These are phyloP conservation scores for Backusella australiensis DNA, from an alignment of 192 early-diverging fungal genomes.

Conservation along the genomic window DNA sequence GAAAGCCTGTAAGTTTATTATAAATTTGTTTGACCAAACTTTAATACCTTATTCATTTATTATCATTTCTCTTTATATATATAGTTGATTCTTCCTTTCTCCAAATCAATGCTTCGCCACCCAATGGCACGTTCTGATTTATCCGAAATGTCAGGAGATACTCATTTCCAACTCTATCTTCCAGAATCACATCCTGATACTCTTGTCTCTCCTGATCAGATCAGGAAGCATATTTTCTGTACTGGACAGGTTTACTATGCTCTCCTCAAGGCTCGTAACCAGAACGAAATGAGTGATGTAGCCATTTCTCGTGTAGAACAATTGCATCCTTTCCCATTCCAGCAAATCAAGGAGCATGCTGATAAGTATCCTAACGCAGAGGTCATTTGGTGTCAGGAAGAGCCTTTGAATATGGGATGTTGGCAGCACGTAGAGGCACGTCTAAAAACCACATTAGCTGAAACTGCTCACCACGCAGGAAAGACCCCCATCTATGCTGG, in stretches of 20 bases:
- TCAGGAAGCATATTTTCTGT: constrained; percentile 93
- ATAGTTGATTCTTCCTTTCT: constrained; percentile 54
- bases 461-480: constrained; percentile 68
- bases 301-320: constrained; percentile 95
- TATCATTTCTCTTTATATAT: constrained; percentile 16
- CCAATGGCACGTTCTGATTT: constrained; percentile 85
- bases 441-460: constrained; percentile 72
- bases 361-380: constrained; percentile 92
- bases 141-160: constrained; percentile 74
- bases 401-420: constrained; percentile 89
- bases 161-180: constrained; percentile 86
- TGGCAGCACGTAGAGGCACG: constrained; percentile 88
- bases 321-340: constrained; percentile 95
- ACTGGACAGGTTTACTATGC: constrained; percentile 97
- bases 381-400: constrained; percentile 93
- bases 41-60: background rate
- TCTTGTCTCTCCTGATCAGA: constrained; percentile 76
- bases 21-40: background rate
- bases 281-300: constrained; percentile 85
- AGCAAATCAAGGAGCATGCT: constrained; percentile 74
- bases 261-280: constrained; percentile 77
- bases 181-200: constrained; percentile 80
- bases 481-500: constrained; percentile 56
- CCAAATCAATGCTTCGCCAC: constrained; percentile 91
- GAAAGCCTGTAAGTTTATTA: constrained; percentile 73